Percentiles rank a stretch among this genome's conserved stretches.
Evolutionary conservation across 192 early-diverging fungal genomes (phyloP).

Genomic region (Gryganskiella cystojenkinii): DNA sequence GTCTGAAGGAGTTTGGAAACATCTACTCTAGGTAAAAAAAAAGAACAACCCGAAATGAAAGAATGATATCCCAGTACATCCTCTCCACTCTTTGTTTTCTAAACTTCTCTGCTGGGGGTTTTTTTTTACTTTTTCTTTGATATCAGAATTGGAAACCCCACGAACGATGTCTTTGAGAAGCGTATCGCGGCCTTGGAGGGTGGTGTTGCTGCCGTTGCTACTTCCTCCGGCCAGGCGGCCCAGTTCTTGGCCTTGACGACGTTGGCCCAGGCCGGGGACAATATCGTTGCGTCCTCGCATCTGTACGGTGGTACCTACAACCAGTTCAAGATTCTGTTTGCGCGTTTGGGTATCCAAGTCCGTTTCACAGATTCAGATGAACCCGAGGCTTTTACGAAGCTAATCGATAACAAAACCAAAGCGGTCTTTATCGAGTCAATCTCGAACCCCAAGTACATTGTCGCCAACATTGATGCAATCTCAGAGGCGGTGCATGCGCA

Average conservation of each 20-base stretch:
- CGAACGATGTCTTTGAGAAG: slow-evolving; percentile 91
- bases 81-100: neutral
- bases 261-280: slow-evolving; percentile 84
- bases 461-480: slow-evolving; percentile 88
- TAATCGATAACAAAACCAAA: slow-evolving; percentile 93
- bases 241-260: slow-evolving; percentile 87
- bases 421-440: slow-evolving; percentile 93
- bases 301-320: slow-evolving; percentile 85
- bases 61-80: slow-evolving; percentile 4
- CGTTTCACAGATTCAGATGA: slow-evolving; percentile 81
- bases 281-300: slow-evolving; percentile 84
- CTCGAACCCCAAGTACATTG: slow-evolving; percentile 91
- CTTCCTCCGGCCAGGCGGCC: slow-evolving; percentile 81
- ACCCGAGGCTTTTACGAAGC: slow-evolving; percentile 75
- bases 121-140: slow-evolving; percentile 26
- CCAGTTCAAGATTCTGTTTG: slow-evolving; percentile 88
- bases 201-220: slow-evolving; percentile 77
- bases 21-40: slow-evolving; percentile 82
- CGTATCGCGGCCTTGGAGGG: slow-evolving; percentile 92
- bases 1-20: slow-evolving; percentile 77
- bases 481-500: slow-evolving; percentile 83
- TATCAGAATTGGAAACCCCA: slow-evolving; percentile 73
- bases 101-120: neutral
- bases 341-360: slow-evolving; percentile 86
- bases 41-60: neutral